phyloP scores from a whole-genome alignment of 2,329 filamentous ascomycete species.

The Exophiala bonariae region DNA sequence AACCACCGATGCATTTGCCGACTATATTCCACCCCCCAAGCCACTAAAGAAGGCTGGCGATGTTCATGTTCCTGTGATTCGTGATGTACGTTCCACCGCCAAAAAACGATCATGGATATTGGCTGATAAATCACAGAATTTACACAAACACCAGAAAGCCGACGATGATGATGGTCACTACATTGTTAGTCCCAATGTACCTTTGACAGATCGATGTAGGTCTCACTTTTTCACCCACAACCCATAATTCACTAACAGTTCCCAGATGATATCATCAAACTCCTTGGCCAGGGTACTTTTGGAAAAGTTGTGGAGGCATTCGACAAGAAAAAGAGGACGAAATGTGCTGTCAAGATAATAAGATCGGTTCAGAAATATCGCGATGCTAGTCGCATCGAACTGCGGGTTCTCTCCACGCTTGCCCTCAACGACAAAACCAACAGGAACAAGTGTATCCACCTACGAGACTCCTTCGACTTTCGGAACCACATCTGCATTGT shows the following conservation, averaged over 20 bases:
- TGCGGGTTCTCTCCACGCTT: constrained; percentile 87
- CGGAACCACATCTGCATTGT: constrained; percentile 92
- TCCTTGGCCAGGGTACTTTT: constrained; percentile 95
- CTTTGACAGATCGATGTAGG: constrained; percentile 87
- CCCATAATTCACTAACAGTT: constrained; percentile 4
- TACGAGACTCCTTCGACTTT: constrained; percentile 96
- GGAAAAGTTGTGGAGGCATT: constrained; percentile 95
- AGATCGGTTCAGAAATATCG: constrained; percentile 97
- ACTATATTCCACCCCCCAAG: constrained; percentile 82
- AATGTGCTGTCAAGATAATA: constrained; percentile 97
- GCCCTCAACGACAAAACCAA: constrained; percentile 90
- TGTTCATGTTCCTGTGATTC: constrained; percentile 62
- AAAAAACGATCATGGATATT: background rate
- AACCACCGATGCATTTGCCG: constrained; percentile 69
- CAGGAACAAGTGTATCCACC: constrained; percentile 92
- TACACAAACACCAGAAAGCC: constrained; percentile 66
- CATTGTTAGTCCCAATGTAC: constrained; percentile 82
- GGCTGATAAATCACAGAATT: constrained; percentile 38
- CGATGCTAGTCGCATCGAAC: constrained; percentile 90
- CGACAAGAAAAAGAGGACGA: constrained; percentile 72
- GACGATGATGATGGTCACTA: constrained; percentile 98
- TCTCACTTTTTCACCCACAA: constrained; percentile 28
- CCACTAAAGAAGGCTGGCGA: constrained; percentile 89
- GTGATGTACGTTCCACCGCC: constrained; percentile 53
- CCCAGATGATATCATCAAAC: constrained; percentile 79